Percentiles rank a stretch among this genome's conserved stretches.
These are phyloP conservation scores for Acidomyces sp. DNA, from an alignment of 495 filamentous ascomycete genomes.

Conservation along the genomic window DNA sequence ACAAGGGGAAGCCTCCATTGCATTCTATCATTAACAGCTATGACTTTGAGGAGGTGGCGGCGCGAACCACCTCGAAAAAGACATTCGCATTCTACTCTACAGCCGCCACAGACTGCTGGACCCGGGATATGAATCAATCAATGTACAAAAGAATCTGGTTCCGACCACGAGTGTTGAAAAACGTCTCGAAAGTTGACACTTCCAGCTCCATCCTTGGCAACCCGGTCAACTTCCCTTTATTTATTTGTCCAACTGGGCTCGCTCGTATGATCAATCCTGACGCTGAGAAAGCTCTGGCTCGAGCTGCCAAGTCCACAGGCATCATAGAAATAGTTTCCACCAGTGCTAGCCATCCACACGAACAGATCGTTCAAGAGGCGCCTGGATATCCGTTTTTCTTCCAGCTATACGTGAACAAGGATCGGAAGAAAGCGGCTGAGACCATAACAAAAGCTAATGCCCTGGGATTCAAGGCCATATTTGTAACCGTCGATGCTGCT, in stretches of 20 bases:
- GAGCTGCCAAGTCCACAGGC: constrained; percentile 29
- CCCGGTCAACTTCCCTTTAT: constrained; percentile 46
- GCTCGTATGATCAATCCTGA: constrained; percentile 56
- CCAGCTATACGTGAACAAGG: constrained; percentile 69
- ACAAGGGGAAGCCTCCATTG: constrained; percentile 48
- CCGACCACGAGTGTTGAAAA: constrained; percentile 55
- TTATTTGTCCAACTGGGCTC: constrained; percentile 60
- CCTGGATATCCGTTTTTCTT: constrained; percentile 45
- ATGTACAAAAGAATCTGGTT: constrained; percentile 54
- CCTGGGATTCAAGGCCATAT: constrained; percentile 21
- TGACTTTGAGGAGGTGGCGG: constrained; percentile 59
- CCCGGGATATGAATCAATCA: constrained; percentile 43
- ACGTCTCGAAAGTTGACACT: constrained; percentile 48
- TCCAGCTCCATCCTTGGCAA: constrained; percentile 49
- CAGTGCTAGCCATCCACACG: constrained; percentile 53
- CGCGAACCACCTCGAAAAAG: constrained; percentile 49
- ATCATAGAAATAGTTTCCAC: constrained; percentile 56
- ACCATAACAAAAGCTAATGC: constrained; percentile 23
- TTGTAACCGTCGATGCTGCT: constrained; percentile 27
- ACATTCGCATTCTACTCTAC: constrained; percentile 76
- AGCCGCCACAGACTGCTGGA: constrained; percentile 63
- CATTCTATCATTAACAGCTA: constrained; percentile 55
- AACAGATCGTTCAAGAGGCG: constrained; percentile 37
- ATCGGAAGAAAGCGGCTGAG: constrained; percentile 49
- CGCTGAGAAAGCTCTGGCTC: constrained; percentile 57